Evolutionary conservation across 768 basidiomycete species (phyloP).

Genomic region (Tephrocybe sp.): DNA sequence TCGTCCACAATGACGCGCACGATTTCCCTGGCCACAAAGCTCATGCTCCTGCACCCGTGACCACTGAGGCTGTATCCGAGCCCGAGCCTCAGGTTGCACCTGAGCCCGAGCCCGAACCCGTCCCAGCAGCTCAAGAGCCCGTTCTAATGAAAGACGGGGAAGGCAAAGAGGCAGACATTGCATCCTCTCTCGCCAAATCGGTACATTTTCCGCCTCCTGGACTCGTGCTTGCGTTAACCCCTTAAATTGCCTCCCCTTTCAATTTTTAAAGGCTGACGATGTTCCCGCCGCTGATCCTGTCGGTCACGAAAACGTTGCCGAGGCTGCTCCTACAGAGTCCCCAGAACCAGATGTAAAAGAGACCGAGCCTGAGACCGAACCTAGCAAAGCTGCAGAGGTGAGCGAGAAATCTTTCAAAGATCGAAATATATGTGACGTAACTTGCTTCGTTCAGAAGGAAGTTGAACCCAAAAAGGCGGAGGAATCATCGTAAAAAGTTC

Average conservation of each 20-base stretch:
- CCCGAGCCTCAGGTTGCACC: slow-evolving; percentile 13
- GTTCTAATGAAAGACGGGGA: slow-evolving; percentile 38
- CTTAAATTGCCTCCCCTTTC: no score
- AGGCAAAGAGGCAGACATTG: slow-evolving; percentile 36
- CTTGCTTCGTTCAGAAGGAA: slow-evolving; percentile 16
- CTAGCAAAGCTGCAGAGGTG: slow-evolving; percentile 26
- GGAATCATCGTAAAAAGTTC: slow-evolving; percentile 9
- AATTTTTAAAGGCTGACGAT: slow-evolving; percentile 18
- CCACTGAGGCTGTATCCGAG: slow-evolving; percentile 11
- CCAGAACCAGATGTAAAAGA: slow-evolving; percentile 5
- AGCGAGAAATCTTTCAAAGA: no score
- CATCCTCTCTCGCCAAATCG: slow-evolving; percentile 29
- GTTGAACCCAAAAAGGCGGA: slow-evolving; percentile 23
- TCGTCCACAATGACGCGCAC: slow-evolving; percentile 33
- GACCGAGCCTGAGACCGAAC: slow-evolving; percentile 4
- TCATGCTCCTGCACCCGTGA: slow-evolving; percentile 1
- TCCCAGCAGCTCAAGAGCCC: slow-evolving; percentile 13
- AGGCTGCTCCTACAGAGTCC: neutral
- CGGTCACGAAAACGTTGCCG: neutral
- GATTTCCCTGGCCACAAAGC: slow-evolving; percentile 26
- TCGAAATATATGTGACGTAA: neutral
- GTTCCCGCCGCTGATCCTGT: slow-evolving; percentile 15
- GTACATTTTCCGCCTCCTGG: slow-evolving; percentile 4
- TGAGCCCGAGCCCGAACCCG: slow-evolving; percentile 4
- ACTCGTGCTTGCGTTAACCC: neutral